These are phyloP conservation scores for Emergomyces pasteurianus DNA, from an alignment of 2,329 filamentous ascomycete species.

Conservation along the genomic window DNA sequence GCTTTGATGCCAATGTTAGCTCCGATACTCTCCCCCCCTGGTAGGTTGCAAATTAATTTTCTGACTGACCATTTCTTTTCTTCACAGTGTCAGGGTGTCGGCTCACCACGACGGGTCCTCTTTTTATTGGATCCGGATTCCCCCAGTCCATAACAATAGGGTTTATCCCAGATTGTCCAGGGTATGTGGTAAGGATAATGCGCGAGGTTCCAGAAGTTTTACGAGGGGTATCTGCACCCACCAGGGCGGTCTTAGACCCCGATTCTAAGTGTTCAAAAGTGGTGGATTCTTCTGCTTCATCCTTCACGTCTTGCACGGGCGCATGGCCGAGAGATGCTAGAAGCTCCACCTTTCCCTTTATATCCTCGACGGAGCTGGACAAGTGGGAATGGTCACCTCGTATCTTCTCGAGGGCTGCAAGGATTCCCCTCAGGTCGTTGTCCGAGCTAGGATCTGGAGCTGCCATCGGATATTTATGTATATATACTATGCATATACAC, in stretches of 20 bases:
- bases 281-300: neutral
- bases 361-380: neutral
- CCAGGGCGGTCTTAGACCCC: neutral
- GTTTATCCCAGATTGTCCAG: conserved; percentile 85
- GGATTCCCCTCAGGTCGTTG: neutral
- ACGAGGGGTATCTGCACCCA: neutral
- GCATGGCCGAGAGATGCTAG: neutral
- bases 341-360: neutral
- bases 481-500: too few species aligned
- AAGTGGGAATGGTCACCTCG: conserved; percentile 1
- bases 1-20: conserved; percentile 30
- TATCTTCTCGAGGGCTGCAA: neutral
- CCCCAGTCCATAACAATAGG: conserved; percentile 87
- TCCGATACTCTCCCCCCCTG: neutral
- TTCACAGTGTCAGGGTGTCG: conserved; percentile 63
- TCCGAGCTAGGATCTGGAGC: neutral
- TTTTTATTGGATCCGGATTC: conserved; percentile 56
- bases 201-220: conserved; percentile 36
- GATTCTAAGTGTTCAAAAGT: neutral
- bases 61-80: conserved; percentile 59
- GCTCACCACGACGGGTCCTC: conserved; percentile 83
- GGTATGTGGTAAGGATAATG: conserved; percentile 71
- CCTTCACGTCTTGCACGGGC: neutral
- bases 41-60: neutral
- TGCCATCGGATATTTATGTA: neutral